phyloP scores from a whole-genome alignment of 2,329 filamentous ascomycete genomes.

The Phyllosticta citrichinensis region DNA sequence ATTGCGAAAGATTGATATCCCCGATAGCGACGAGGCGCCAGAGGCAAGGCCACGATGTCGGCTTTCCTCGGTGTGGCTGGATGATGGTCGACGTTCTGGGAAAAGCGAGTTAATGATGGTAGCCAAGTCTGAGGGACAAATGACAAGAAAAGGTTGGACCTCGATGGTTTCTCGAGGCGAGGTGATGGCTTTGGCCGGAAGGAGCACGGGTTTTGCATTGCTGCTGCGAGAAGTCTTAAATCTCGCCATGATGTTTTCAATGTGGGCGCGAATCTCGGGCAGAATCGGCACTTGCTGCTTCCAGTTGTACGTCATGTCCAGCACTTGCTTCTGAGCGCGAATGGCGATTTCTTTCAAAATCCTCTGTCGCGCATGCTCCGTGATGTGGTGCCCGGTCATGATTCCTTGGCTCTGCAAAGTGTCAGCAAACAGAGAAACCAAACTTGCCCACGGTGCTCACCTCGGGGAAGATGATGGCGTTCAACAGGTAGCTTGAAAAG shows the following conservation, averaged over 20 bases:
- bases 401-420: constrained; percentile 43
- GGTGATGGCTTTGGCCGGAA: constrained; percentile 62
- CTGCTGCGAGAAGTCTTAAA: constrained; percentile 30
- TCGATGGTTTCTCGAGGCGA: constrained; percentile 67
- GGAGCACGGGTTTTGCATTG: constrained; percentile 47
- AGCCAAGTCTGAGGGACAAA: constrained; percentile 69
- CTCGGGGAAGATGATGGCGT: constrained; percentile 82
- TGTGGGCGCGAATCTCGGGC: constrained; percentile 53
- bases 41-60: constrained; percentile 37
- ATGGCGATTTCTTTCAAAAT: constrained; percentile 65
- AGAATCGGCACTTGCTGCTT: constrained; percentile 54
- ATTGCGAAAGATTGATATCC: constrained; percentile 41
- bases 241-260: constrained; percentile 59
- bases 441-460: constrained; percentile 32
- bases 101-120: constrained; percentile 77
- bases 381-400: constrained; percentile 85
- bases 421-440: constrained; percentile 22
- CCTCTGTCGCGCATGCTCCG: constrained; percentile 76
- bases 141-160: constrained; percentile 68
- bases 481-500: constrained; percentile 76
- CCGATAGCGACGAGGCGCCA: constrained; percentile 39
- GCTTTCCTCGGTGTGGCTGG: constrained; percentile 37
- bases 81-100: constrained; percentile 59
- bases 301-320: constrained; percentile 62
- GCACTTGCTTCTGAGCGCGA: constrained; percentile 67